These are phyloP conservation scores for Sicyos edulis DNA, from an alignment of 306 rosid species.

Conservation along the genomic window DNA sequence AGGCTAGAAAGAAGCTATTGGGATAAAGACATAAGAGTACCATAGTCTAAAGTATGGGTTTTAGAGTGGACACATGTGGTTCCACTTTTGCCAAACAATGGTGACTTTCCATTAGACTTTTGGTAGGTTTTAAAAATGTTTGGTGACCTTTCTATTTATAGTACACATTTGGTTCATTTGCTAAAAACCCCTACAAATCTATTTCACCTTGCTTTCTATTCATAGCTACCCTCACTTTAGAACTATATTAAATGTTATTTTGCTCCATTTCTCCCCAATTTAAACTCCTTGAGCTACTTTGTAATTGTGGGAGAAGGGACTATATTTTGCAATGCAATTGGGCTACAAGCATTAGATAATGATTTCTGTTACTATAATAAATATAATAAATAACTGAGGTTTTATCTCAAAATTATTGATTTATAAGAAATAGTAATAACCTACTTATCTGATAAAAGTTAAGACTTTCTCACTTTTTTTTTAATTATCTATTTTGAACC, in stretches of 20 bases:
- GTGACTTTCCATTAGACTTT: slow-evolving; percentile 35
- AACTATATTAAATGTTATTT: slow-evolving; percentile 2
- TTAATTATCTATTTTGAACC: no score
- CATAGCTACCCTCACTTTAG: not conserved
- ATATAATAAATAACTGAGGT: no score
- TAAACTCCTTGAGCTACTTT: not conserved
- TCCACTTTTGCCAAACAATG: slow-evolving; percentile 32
- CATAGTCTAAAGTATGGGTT: slow-evolving; percentile 12
- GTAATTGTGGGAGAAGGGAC: not conserved
- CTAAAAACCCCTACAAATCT: slow-evolving; percentile 25
- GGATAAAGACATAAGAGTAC: slow-evolving; percentile 23
- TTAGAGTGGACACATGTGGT: slow-evolving; percentile 30
- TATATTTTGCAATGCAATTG: no score
- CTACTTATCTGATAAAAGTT: no score
- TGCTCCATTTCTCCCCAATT: slow-evolving; percentile 26
- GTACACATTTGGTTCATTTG: slow-evolving; percentile 34
- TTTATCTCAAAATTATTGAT: no score
- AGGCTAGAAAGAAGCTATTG: slow-evolving; percentile 32
- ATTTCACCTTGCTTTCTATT: slow-evolving; percentile 18
- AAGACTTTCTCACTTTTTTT: no score
- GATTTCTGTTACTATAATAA: no score
- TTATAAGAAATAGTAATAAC: no score
- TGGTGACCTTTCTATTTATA: slow-evolving; percentile 23
- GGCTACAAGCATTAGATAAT: no score
- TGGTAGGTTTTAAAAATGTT: slow-evolving; percentile 34